Percentiles rank a stretch among this genome's conserved stretches.
These are phyloP conservation scores for Gossypium ekmanianum DNA, from an alignment of 345 rosid genomes.

Conservation along the genomic window DNA sequence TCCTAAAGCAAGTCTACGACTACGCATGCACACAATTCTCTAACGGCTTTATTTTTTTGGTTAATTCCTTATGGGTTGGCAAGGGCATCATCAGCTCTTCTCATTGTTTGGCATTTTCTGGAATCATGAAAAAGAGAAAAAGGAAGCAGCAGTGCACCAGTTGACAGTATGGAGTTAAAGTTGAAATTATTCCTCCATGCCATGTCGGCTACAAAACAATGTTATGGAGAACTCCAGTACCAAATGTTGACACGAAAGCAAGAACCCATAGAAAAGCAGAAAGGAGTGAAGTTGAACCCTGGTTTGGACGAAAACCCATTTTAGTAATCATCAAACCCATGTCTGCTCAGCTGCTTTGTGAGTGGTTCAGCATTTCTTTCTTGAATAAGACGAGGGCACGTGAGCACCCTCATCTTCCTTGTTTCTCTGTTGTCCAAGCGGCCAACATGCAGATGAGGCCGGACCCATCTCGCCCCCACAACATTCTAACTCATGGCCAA, in stretches of 20 bases:
- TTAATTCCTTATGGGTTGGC: neutral
- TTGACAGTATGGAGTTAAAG: neutral
- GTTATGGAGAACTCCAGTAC: constrained; percentile 1
- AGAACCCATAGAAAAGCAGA: neutral
- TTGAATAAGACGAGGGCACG: constrained; percentile 5
- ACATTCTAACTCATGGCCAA: neutral
- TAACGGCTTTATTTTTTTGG: too few species aligned
- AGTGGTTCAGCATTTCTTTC: neutral
- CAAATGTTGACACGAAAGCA: neutral
- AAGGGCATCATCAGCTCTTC: neutral
- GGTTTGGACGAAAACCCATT: neutral
- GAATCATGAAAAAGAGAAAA: neutral
- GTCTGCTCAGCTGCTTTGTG: neutral
- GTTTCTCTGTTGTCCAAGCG: constrained; percentile 5
- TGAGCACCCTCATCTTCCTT: constrained; percentile 3
- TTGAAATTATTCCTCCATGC: neutral
- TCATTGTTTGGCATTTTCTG: constrained; percentile 3
- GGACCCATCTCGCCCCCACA: neutral
- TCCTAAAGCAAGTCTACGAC: neutral
- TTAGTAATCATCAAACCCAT: neutral
- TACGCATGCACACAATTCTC: neutral
- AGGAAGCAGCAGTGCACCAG: neutral
- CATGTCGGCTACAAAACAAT: neutral
- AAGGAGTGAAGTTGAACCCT: neutral
- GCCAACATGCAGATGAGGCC: constrained; percentile 7